Conservation (phyloP, 495 filamentous ascomycete genomes). For the Schizothecium vesticola region DNA sequence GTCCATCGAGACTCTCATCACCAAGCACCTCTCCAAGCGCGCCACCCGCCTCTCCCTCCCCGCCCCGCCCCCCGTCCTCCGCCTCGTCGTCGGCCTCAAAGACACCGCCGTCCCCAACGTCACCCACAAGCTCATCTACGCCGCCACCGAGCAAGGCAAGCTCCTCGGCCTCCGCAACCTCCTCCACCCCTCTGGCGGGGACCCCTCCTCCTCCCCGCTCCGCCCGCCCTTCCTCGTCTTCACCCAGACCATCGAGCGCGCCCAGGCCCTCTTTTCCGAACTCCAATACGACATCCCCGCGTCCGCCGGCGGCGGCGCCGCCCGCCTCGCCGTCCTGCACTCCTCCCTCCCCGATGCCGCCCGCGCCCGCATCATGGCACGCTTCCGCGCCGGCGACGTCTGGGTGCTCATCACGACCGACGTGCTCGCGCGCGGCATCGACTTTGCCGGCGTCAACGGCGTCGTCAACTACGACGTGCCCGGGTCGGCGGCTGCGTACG, state of each 20-base stretch:
- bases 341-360: conserved; percentile 72
- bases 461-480: conserved; percentile 98
- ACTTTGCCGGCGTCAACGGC: conserved; percentile 87
- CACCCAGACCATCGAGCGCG: conserved; percentile 88
- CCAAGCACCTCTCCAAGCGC: conserved; percentile 47
- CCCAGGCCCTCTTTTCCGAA: conserved; percentile 79
- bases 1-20: conserved; percentile 73
- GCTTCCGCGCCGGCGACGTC: conserved; percentile 85
- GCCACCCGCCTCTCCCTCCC: conserved; percentile 44
- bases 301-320: conserved; percentile 70
- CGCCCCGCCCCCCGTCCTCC: conserved; percentile 54
- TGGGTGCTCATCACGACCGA: conserved; percentile 97
- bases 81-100: conserved; percentile 89
- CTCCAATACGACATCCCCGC: conserved; percentile 90
- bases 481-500: conserved; percentile 77
- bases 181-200: conserved; percentile 64
- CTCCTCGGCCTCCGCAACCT: conserved; percentile 87
- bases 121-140: conserved; percentile 80
- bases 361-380: conserved; percentile 74
- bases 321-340: conserved; percentile 85
- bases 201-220: conserved; percentile 52
- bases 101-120: conserved; percentile 92
- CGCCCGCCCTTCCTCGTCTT: conserved; percentile 89
- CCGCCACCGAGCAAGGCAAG: conserved; percentile 89
- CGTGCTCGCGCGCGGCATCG: conserved; percentile 80